Conservation (phyloP, 176 grass and related monocot species). For the Lolium rigidum region DNA sequence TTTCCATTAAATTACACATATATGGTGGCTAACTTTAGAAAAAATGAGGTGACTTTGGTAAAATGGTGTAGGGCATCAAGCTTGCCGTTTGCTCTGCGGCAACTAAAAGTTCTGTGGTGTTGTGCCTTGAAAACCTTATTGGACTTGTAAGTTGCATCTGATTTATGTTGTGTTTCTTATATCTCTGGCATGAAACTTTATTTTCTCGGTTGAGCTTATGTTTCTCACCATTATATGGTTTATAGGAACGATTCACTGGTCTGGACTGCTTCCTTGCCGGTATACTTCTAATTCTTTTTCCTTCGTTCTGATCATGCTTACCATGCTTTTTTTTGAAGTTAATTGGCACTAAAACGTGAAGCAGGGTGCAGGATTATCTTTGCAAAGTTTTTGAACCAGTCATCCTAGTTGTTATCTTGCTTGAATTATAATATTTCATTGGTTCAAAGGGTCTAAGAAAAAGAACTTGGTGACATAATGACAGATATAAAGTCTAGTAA, state of each 20-base stretch:
- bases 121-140: slow-evolving; percentile 91
- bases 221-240: slow-evolving; percentile 37
- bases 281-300: slow-evolving; percentile 41
- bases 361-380: not conserved
- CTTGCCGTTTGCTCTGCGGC: slow-evolving; percentile 97
- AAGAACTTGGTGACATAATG: not conserved
- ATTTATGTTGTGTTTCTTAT: slow-evolving; percentile 30
- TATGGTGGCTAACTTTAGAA: not conserved
- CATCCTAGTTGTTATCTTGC: not conserved
- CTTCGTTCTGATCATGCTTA: not conserved
- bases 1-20: not conserved
- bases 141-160: slow-evolving; percentile 76
- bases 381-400: slow-evolving; percentile 3
- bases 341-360: not conserved
- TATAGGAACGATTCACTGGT: slow-evolving; percentile 76
- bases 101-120: slow-evolving; percentile 95
- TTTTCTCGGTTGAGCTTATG: not conserved
- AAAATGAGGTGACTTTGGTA: slow-evolving; percentile 24
- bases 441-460: slow-evolving; percentile 1
- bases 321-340: not conserved
- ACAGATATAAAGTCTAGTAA: not conserved
- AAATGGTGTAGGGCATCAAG: slow-evolving; percentile 82
- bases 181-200: slow-evolving; percentile 14
- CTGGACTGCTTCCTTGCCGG: slow-evolving; percentile 98
- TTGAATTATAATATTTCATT: not conserved